Conservation (phyloP, 2,329 filamentous ascomycete species). For the Trichoderma endophyticum region DNA sequence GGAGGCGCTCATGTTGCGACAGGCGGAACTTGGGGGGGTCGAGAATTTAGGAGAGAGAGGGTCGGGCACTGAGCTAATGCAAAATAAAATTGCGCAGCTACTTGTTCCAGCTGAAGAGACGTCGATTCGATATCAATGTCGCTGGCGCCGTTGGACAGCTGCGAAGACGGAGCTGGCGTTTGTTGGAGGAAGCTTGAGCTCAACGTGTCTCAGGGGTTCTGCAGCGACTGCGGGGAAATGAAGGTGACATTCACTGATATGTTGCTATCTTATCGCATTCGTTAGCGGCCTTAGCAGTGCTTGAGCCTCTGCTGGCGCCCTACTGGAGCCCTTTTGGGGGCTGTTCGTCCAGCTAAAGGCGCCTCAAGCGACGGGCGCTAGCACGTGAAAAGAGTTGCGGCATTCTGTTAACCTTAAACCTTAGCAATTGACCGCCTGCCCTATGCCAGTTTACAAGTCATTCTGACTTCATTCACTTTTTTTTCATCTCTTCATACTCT, state of each 20-base stretch:
- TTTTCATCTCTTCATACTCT: neutral
- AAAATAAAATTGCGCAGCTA: neutral
- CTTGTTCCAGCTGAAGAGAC: neutral
- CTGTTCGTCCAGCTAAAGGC: neutral
- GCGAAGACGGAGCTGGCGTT: neutral
- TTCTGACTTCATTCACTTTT: neutral
- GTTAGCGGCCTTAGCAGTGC: neutral
- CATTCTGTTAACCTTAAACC: neutral
- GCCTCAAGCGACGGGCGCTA: neutral
- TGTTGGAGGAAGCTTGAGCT: neutral
- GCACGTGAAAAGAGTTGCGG: neutral
- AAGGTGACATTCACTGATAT: neutral
- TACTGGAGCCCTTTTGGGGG: neutral
- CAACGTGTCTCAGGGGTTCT: conserved; percentile 9
- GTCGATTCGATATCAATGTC: neutral
- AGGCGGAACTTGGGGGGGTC: neutral
- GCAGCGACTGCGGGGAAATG: conserved; percentile 13
- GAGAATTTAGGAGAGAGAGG: neutral
- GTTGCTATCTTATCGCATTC: conserved; percentile 13
- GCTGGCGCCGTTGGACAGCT: neutral
- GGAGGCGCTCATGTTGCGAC: conserved; percentile 26
- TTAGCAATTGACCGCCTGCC: neutral
- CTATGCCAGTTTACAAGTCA: neutral
- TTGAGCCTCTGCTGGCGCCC: neutral
- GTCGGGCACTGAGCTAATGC: neutral